Evolutionary conservation across 345 rosid genomes (phyloP), one percentile per base, ranked within the genome.

Genomic region (Microcos paniculata): DNA sequence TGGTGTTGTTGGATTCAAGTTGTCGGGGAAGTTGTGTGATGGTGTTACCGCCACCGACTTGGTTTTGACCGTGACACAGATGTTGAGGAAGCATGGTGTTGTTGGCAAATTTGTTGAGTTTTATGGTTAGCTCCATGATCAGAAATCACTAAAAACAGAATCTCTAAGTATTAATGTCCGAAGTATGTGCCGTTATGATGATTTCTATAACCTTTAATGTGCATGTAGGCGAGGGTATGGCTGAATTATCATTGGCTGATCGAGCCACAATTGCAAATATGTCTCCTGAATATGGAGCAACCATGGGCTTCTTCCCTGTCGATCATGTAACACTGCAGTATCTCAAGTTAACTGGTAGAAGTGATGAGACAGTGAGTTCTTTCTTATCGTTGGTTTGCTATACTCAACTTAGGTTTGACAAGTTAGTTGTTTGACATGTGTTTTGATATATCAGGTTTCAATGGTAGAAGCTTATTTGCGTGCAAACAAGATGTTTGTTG

Each of bases 201-300:
- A 30, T 30, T 43, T 19, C 62, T 18, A 21, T 42, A 38, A 15
- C 18, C 23, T 31, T 79, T 62, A 52, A 67, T 57, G 42, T 69
- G 18, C 19, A n/a, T 82, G 62, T 77, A 94, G 98, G 97, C 61
- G 94, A 87, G 72, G 97, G 98, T 53, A 87, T 92, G 93, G 87
- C 88, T 52, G 77, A 85, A 80, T 87, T 92, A n/a, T 90, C 98
- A 72, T 80, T 94, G 58, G 96, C 97, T 62, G 98, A 94, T 73
- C 84, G 98, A 71, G 97, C 97, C 57, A 94, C 96, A 16, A 90
- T 94, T 79, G 94, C 98, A 30, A 92, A 94, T 76, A 92, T 94
- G 98, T 94, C 96, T 62, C 98, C 98, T 6, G 97, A 92, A 82
- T 94, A 94, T 84, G 98, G 97, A 71, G 96, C 98, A 77, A 94